Evolutionary conservation across 805 yeast genomes (phyloP).

Genomic region (Candida insectorum): DNA sequence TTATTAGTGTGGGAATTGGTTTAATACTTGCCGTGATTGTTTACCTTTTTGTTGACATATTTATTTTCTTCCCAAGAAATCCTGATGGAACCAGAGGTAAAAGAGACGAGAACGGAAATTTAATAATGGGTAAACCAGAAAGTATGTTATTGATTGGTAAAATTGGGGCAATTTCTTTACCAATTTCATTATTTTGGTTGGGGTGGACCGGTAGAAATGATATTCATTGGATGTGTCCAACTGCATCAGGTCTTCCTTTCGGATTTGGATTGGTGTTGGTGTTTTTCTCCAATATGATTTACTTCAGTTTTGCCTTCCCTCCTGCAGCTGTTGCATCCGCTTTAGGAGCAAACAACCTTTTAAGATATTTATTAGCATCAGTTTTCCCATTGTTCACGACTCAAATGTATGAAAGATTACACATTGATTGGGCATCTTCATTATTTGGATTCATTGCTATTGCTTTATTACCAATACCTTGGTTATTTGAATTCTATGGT

Average conservation of each 20-base stretch:
- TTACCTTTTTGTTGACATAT: conserved; percentile 49
- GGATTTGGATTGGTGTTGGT: conserved; percentile 73
- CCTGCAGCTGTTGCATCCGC: conserved; percentile 82
- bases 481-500: conserved; percentile 62
- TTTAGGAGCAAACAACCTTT: conserved; percentile 79
- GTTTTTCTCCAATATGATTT: conserved; percentile 66
- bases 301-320: conserved; percentile 70
- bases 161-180: conserved; percentile 64
- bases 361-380: conserved; percentile 71
- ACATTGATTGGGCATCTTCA: conserved; percentile 78
- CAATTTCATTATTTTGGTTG: conserved; percentile 72
- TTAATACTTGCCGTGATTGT: conserved; percentile 51
- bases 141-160: conserved; percentile 56
- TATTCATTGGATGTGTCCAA: conserved; percentile 77
- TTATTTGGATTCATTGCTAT: conserved; percentile 63
- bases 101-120: conserved; percentile 56
- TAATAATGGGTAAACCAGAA: conserved; percentile 58
- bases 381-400: conserved; percentile 82
- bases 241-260: conserved; percentile 72
- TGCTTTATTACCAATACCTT: conserved; percentile 72
- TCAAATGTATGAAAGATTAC: conserved; percentile 74
- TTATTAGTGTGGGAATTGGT: conserved; percentile 71
- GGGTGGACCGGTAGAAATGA: conserved; percentile 66
- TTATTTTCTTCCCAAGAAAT: conserved; percentile 50
- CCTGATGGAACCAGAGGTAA: conserved; percentile 58